Conservation (phyloP, 495 filamentous ascomycete species). For the Hypoxylon crocopeplum region DNA sequence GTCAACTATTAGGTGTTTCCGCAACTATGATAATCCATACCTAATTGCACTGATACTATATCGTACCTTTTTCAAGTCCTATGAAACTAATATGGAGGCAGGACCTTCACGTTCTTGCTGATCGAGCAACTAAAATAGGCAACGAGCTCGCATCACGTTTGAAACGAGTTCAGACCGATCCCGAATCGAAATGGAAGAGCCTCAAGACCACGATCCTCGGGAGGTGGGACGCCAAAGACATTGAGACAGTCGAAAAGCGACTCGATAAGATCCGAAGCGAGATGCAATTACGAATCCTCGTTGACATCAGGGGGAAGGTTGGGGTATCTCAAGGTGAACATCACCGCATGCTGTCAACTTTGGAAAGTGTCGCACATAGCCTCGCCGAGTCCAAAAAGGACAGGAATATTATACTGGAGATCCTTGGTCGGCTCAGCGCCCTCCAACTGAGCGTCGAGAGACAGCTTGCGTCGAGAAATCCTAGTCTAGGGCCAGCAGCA, state of each 20-base stretch:
- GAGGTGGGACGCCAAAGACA: slow-evolving; percentile 16
- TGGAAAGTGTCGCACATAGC: neutral
- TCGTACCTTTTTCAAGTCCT: too few relatives aligned
- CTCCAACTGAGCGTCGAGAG: too few relatives aligned
- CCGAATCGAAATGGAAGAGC: slow-evolving; percentile 1
- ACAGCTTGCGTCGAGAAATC: too few relatives aligned
- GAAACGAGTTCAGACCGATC: neutral
- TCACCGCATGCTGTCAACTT: neutral
- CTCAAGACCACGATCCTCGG: neutral
- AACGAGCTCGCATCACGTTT: slow-evolving; percentile 4
- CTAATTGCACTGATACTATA: too few relatives aligned
- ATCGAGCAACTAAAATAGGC: slow-evolving; percentile 10
- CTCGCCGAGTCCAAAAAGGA: neutral
- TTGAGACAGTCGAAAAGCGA: slow-evolving; percentile 7
- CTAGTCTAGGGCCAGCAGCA: too few relatives aligned
- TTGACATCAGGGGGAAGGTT: slow-evolving; percentile 2
- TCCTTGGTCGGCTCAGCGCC: too few relatives aligned
- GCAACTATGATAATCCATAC: too few relatives aligned
- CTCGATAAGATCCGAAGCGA: slow-evolving; percentile 13
- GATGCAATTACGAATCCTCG: slow-evolving; percentile 10
- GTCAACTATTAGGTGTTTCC: too few relatives aligned
- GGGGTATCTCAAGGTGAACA: neutral
- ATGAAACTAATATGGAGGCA: neutral
- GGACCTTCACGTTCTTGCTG: neutral
- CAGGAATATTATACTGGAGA: too few relatives aligned